A percentile compares a stretch with the other conserved stretches of the same genome.
Evolutionary conservation across 2,329 filamentous ascomycete genomes (phyloP).

Genomic region (Clarireedia paspali): DNA sequence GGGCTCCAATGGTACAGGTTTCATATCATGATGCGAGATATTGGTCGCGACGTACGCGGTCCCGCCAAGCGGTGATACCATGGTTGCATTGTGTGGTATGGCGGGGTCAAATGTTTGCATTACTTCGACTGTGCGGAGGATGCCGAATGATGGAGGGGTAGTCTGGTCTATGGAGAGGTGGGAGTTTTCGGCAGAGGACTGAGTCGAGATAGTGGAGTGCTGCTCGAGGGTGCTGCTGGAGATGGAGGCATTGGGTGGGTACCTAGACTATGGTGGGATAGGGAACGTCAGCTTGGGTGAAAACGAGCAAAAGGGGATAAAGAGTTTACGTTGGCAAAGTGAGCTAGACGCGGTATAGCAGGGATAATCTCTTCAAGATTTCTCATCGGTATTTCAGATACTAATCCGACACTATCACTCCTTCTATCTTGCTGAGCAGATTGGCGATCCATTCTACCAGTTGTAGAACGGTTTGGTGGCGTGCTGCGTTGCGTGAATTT

Average conservation of each 20-base stretch:
- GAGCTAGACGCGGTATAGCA: not conserved
- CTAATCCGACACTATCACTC: not conserved
- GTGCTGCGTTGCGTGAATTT: not conserved
- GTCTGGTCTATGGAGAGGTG: not conserved
- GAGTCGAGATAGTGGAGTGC: not conserved
- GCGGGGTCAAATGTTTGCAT: not conserved
- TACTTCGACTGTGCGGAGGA: not conserved
- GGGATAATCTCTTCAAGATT: not conserved
- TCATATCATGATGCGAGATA: not conserved
- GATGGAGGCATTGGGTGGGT: not conserved
- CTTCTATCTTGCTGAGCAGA: not conserved
- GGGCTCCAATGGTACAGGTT: not conserved
- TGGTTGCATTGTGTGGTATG: not conserved
- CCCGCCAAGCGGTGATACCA: not conserved
- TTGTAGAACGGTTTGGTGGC: not conserved
- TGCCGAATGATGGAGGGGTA: not conserved
- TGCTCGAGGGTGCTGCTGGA: not conserved
- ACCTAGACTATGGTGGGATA: too few relatives aligned
- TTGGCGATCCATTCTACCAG: not conserved
- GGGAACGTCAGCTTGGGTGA: not conserved
- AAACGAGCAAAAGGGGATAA: not conserved
- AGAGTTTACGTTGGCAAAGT: not conserved
- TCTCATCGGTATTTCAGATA: not conserved
- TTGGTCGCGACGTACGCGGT: not conserved
- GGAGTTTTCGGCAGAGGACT: too few relatives aligned